Base-by-base conservation (phyloP, 306 rosid species). In the Dicorynia guianensis region DNA sequence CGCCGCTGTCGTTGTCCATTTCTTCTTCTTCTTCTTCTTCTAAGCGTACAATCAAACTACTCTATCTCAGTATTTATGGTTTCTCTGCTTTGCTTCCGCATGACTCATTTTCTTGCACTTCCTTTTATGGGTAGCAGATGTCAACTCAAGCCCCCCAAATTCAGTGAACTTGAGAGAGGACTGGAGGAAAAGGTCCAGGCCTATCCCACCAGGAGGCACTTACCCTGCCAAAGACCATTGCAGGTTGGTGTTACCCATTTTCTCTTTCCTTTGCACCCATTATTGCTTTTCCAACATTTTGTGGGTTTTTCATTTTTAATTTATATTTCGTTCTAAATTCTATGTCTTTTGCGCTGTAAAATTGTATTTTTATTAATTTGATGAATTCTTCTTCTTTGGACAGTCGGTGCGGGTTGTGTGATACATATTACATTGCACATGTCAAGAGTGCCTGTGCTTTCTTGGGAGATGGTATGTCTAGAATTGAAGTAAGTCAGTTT, bases 381-480 rank as follows among this genome's bases (percentile, higher is more conserved):
- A 39, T 62, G 30, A 48, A 56, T 60, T 43, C 13, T 42, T 46
- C 6, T 69, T 63, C 55, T 74, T 52, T 79, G 75, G 57, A 67
- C 88, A 94, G 98, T 80, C 86, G 56, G 39, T 94, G 98, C 42
- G 98, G 98, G 57, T 82, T 94, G 90, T 94, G 98, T 77, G 98
- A 94, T 70, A 94, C 98, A 1, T 94, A 94, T 73, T 94, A 94
- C 72, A 83, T 94, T 81, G 98, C 98, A 50, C 98, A 94, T 81
- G 98, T 94, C 65, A 94, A 94, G 93, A 72, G 83, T 72, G 98
- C 98, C 4, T 94, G 98, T 82, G 98, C 98, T 81, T 94, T 94
- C 81, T 85, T 94, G 83, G 98, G 98, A 69, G 95, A 94, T 80
- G 98, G 98, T 19, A 94, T 94, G 98, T 92, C 98, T 75, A 85